Conservation (phyloP, 345 rosid species). For the Melastoma malabathricum region DNA sequence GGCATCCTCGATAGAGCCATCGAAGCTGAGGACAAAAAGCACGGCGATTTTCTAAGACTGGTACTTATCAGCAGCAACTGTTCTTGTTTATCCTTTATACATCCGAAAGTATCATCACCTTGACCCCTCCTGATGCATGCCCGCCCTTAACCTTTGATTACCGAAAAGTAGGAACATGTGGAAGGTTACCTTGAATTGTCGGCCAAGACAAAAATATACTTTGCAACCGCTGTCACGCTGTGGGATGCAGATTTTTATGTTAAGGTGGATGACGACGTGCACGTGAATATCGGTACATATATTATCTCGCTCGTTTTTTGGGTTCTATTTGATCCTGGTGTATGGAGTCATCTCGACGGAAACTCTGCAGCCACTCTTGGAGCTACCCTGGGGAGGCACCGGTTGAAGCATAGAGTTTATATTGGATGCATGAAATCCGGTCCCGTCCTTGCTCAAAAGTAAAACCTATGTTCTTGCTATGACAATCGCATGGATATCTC, state of each 20-base stretch:
- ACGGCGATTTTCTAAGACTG: slow-evolving; percentile 94
- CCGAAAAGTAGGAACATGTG: slow-evolving; percentile 66
- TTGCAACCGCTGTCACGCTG: slow-evolving; percentile 68
- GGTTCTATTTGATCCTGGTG: neutral
- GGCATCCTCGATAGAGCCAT: slow-evolving; percentile 94
- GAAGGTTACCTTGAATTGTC: slow-evolving; percentile 98
- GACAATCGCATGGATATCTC: neutral
- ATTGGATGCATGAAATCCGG: slow-evolving; percentile 99
- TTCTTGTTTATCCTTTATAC: too few species aligned
- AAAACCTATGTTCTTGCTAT: slow-evolving; percentile 15
- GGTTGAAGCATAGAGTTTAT: slow-evolving; percentile 62
- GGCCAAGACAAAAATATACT: slow-evolving; percentile 80
- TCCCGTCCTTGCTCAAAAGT: slow-evolving; percentile 94
- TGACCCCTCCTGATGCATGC: too few species aligned
- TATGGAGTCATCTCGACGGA: slow-evolving; percentile 4
- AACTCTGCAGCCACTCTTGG: slow-evolving; percentile 76
- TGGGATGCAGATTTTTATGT: slow-evolving; percentile 99
- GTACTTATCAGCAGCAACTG: slow-evolving; percentile 17
- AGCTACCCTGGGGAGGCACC: slow-evolving; percentile 60
- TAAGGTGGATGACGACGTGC: slow-evolving; percentile 96
- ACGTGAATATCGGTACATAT: slow-evolving; percentile 76
- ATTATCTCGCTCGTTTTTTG: neutral
- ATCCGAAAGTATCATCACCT: too few species aligned
- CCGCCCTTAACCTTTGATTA: neutral
- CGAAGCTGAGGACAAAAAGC: slow-evolving; percentile 88